A percentile compares a stretch with the other conserved stretches of the same genome.
phyloP scores from a whole-genome alignment of 495 filamentous ascomycete genomes.

The Cryomyces antarcticus region DNA sequence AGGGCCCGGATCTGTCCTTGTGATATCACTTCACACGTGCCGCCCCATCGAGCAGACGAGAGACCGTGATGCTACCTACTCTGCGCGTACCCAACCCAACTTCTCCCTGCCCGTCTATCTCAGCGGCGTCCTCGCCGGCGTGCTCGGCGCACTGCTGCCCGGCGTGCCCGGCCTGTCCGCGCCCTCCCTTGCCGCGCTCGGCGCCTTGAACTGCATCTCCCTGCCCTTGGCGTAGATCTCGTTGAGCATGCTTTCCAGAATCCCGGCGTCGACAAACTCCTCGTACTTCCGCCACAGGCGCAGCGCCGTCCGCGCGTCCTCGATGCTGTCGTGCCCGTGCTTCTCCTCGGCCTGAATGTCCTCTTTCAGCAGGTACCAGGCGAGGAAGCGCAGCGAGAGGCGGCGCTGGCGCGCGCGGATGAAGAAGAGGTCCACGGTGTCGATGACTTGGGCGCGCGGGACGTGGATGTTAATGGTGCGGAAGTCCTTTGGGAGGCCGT shows the following conservation, averaged over 20 bases:
- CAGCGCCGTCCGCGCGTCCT: slow-evolving; percentile 78
- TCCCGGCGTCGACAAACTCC: slow-evolving; percentile 70
- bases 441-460: slow-evolving; percentile 73
- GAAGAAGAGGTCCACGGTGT: slow-evolving; percentile 79
- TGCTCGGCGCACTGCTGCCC: too few relatives aligned
- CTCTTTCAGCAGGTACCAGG: slow-evolving; percentile 71
- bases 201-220: slow-evolving; percentile 56
- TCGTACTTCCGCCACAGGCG: slow-evolving; percentile 77
- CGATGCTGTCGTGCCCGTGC: slow-evolving; percentile 59
- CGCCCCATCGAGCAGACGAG: too few relatives aligned
- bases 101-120: too few relatives aligned
- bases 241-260: slow-evolving; percentile 55
- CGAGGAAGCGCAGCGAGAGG: slow-evolving; percentile 70
- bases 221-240: slow-evolving; percentile 59
- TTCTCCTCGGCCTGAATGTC: slow-evolving; percentile 64
- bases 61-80: too few relatives aligned
- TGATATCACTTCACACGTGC: too few relatives aligned
- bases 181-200: slow-evolving; percentile 13
- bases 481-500: slow-evolving; percentile 84
- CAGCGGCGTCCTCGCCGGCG: too few relatives aligned
- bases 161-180: too few relatives aligned
- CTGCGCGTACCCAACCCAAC: too few relatives aligned
- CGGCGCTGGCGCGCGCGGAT: slow-evolving; percentile 47
- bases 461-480: slow-evolving; percentile 95
- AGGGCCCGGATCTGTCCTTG: too few relatives aligned